Evolutionary conservation across 2,329 filamentous ascomycete genomes (phyloP).

Genomic region (Ascochyta pisi): DNA sequence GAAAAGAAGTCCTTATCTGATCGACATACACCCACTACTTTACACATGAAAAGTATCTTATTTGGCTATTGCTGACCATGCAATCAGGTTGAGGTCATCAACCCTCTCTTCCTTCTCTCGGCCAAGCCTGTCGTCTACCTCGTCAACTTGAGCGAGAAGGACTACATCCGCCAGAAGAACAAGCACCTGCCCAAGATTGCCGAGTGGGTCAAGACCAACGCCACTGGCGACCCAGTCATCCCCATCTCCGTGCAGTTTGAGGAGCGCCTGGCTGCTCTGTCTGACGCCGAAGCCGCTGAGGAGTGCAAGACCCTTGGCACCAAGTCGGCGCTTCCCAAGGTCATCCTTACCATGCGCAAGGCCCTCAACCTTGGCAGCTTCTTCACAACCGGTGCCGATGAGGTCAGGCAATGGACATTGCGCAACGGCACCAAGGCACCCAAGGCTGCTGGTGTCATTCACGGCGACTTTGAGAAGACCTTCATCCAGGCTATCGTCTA

Average conservation of each 20-base stretch:
- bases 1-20: constrained; percentile 87
- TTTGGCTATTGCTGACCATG: constrained; percentile 34
- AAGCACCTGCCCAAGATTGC: constrained; percentile 94
- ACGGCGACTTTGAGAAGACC: constrained; percentile 98
- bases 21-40: constrained; percentile 26
- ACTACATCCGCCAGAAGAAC: constrained; percentile 99
- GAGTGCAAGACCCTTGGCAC: constrained; percentile 89
- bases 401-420: constrained; percentile 98
- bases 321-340: constrained; percentile 89
- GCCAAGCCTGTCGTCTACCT: constrained; percentile 98
- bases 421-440: constrained; percentile 96
- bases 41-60: constrained; percentile 6
- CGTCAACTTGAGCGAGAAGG: constrained; percentile 95
- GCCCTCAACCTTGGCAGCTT: constrained; percentile 89
- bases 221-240: constrained; percentile 85
- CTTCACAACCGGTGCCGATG: constrained; percentile 95
- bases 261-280: constrained; percentile 84
- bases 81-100: constrained; percentile 90
- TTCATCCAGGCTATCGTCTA: constrained; percentile 97
- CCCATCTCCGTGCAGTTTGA: constrained; percentile 93
- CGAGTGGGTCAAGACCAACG: constrained; percentile 94
- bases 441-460: constrained; percentile 95
- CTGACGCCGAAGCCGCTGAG: constrained; percentile 76
- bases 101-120: constrained; percentile 91
- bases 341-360: constrained; percentile 92